A percentile compares a stretch with the other conserved stretches of the same genome.
phyloP scores from a whole-genome alignment of 116 monocot genomes.

The Cymodocea nodosa region DNA sequence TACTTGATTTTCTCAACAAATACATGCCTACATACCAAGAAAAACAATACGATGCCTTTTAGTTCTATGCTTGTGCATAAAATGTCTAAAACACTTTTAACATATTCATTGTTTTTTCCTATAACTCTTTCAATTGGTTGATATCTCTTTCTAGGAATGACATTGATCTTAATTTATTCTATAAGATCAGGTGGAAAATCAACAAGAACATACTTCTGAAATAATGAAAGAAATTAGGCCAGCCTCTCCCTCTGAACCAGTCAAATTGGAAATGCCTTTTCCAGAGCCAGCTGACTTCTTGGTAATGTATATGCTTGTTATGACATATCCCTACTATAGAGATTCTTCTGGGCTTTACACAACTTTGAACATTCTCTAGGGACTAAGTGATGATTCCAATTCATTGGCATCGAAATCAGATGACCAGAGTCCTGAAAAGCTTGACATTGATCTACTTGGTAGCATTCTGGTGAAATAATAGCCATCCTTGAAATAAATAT shows the following conservation, averaged over 20 bases:
- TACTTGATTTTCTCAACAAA: too few species aligned
- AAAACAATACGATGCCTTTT: too few species aligned
- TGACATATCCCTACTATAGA: neutral
- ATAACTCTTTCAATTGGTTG: neutral
- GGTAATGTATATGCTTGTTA: constrained; percentile 14
- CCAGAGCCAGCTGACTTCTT: constrained; percentile 28
- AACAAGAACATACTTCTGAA: constrained; percentile 3
- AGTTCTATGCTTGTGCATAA: too few species aligned
- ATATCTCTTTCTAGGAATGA: neutral
- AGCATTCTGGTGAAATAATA: neutral
- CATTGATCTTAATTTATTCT: neutral
- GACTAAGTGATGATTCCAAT: constrained; percentile 28
- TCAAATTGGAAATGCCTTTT: constrained; percentile 13
- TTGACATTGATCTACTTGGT: constrained; percentile 44
- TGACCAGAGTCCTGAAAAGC: constrained; percentile 37
- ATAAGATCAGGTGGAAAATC: neutral
- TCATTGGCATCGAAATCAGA: constrained; percentile 21
- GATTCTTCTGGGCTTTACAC: neutral
- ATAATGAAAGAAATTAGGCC: neutral
- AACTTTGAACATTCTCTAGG: constrained; percentile 16
- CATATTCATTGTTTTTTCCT: neutral
- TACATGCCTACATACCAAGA: too few species aligned
- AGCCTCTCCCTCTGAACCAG: neutral
- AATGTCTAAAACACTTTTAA: too few species aligned
- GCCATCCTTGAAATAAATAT: neutral